These are phyloP conservation scores for Pseudogymnoascus sp. DNA, from an alignment of 2,329 filamentous ascomycete species.

Conservation along the genomic window DNA sequence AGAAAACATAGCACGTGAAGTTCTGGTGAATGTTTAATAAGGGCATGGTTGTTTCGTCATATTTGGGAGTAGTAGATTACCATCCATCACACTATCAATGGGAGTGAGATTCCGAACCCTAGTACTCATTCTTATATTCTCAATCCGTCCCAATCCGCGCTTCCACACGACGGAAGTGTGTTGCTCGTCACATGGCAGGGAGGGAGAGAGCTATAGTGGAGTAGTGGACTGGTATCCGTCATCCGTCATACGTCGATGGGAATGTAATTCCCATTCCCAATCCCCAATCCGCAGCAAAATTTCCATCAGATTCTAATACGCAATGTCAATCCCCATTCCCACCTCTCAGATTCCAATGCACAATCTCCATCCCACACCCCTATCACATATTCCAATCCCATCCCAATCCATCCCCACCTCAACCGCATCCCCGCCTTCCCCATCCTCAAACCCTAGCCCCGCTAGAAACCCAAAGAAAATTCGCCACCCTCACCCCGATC, in stretches of 20 bases:
- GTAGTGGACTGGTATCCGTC: not conserved
- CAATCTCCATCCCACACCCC: too few species aligned
- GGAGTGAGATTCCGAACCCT: too few species aligned
- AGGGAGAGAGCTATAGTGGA: not conserved
- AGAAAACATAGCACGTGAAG: too few species aligned
- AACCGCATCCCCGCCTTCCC: not conserved
- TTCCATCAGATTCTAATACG: not conserved
- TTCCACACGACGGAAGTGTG: not conserved
- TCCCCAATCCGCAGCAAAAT: not conserved
- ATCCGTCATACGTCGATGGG: not conserved
- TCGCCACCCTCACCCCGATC: not conserved
- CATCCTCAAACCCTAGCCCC: not conserved
- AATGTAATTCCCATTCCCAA: not conserved
- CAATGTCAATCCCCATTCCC: not conserved
- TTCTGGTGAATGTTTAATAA: too few species aligned
- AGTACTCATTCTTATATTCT: too few species aligned
- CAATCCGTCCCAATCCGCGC: too few species aligned
- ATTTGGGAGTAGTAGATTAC: too few species aligned
- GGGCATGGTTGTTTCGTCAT: too few species aligned
- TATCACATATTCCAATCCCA: too few species aligned
- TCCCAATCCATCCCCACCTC: not conserved
- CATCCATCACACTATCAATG: too few species aligned
- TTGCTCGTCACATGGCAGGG: too few species aligned
- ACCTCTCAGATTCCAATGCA: not conserved
- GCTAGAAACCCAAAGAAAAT: not conserved